Conservation (phyloP, 2,329 filamentous ascomycete genomes). For the Cladobotryum protrusum region DNA sequence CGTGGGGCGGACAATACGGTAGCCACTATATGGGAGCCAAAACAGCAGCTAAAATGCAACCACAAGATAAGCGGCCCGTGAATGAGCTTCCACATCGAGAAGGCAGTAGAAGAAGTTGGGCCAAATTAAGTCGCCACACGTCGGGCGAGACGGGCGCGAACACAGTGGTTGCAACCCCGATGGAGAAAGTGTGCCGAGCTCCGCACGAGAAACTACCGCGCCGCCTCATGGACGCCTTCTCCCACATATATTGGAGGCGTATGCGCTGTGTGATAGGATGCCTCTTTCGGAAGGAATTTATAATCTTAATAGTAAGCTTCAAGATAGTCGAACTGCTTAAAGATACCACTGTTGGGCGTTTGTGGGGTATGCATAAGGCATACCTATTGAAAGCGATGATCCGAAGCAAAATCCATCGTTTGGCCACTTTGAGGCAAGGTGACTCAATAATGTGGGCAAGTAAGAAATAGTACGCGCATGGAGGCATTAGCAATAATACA, state of each 20-base stretch:
- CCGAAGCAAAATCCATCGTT: not conserved
- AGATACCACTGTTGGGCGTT: not conserved
- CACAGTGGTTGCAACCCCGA: not conserved
- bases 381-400: not conserved
- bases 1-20: too few species aligned
- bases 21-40: not conserved
- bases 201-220: not conserved
- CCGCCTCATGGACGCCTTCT: too few species aligned
- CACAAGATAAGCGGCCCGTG: not conserved
- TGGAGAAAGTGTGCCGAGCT: not conserved
- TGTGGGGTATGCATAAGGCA: not conserved
- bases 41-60: not conserved
- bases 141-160: too few species aligned
- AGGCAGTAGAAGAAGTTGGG: not conserved
- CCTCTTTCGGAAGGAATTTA: not conserved
- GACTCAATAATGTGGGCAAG: too few species aligned
- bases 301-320: not conserved
- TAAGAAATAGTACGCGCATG: too few species aligned
- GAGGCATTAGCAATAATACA: too few species aligned
- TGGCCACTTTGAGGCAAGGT: too few species aligned
- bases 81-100: conserved; percentile 4
- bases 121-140: too few species aligned
- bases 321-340: not conserved
- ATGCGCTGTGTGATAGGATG: not conserved
- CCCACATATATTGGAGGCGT: too few species aligned